These are phyloP conservation scores for Russula ochroleuca DNA, from an alignment of 768 basidiomycete species.

Conservation along the genomic window DNA sequence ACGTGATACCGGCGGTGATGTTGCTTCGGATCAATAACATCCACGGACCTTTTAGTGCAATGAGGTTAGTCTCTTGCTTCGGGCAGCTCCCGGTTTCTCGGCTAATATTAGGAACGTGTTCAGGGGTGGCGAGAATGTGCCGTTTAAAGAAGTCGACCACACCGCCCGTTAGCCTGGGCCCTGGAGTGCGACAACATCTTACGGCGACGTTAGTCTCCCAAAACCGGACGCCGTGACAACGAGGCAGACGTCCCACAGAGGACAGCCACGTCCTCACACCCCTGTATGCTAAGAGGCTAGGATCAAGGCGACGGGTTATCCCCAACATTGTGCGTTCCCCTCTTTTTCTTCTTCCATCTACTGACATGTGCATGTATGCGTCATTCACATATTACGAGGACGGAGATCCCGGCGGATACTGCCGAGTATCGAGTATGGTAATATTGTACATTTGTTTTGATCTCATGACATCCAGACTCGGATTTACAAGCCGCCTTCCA, in stretches of 20 bases:
- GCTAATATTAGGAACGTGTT: slow-evolving; percentile 16
- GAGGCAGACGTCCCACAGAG: slow-evolving; percentile 9
- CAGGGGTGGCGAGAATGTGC: slow-evolving; percentile 3
- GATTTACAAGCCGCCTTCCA: slow-evolving; percentile 3
- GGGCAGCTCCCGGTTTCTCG: background rate
- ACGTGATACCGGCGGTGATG: background rate
- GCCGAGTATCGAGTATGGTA: no score
- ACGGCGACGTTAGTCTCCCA: slow-evolving; percentile 15
- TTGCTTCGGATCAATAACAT: slow-evolving; percentile 11
- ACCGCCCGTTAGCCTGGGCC: slow-evolving; percentile 1
- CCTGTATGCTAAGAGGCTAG: background rate
- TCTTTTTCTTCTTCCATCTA: no score
- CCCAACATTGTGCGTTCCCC: no score
- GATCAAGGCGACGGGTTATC: background rate
- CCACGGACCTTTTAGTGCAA: slow-evolving; percentile 14
- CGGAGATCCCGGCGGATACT: background rate
- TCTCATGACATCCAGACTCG: slow-evolving; percentile 1
- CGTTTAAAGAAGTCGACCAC: background rate
- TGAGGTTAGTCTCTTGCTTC: slow-evolving; percentile 1
- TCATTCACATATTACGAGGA: no score
- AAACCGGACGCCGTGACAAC: background rate
- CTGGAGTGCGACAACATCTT: slow-evolving; percentile 5
- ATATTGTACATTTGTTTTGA: background rate
- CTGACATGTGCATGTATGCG: no score
- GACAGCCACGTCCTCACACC: slow-evolving; percentile 4